phyloP scores from a whole-genome alignment of 202 grass and related monocot species.

The Panicum hallii region DNA sequence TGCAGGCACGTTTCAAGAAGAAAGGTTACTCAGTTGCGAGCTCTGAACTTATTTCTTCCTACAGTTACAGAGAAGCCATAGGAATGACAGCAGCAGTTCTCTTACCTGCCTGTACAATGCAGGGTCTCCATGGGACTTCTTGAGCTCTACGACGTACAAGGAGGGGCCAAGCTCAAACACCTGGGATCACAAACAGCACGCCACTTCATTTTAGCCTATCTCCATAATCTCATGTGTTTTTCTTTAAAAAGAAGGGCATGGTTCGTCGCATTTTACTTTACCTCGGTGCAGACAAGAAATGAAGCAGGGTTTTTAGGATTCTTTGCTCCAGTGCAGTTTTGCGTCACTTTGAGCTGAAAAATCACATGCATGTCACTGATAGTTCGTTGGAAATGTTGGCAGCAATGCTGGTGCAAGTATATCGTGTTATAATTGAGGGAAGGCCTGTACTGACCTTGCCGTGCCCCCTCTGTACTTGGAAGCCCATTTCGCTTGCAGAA shows the following conservation, averaged over 20 bases:
- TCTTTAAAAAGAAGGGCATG: not conserved
- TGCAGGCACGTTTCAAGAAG: constrained; percentile 37
- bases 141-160: constrained; percentile 70
- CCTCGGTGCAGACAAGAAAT: constrained; percentile 64
- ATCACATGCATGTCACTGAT: constrained; percentile 2
- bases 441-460: constrained; percentile 45
- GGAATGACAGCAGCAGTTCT: not conserved
- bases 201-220: not conserved
- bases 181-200: constrained; percentile 38
- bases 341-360: constrained; percentile 72
- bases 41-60: not conserved
- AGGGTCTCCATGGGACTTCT: constrained; percentile 73
- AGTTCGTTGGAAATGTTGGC: not conserved
- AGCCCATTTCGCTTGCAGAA: constrained; percentile 57
- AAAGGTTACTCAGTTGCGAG: not conserved
- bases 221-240: not conserved
- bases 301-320: constrained; percentile 32
- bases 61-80: not conserved
- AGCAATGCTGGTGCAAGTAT: not conserved
- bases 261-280: constrained; percentile 43
- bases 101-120: constrained; percentile 72
- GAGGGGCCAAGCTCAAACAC: constrained; percentile 80
- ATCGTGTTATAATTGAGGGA: not conserved
- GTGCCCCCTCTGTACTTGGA: constrained; percentile 57
- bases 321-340: constrained; percentile 31